Evolutionary conservation across 23 red algal species (phyloP), one percentile per base, ranked within the genome.

Genomic region (Chondrus crispus): DNA sequence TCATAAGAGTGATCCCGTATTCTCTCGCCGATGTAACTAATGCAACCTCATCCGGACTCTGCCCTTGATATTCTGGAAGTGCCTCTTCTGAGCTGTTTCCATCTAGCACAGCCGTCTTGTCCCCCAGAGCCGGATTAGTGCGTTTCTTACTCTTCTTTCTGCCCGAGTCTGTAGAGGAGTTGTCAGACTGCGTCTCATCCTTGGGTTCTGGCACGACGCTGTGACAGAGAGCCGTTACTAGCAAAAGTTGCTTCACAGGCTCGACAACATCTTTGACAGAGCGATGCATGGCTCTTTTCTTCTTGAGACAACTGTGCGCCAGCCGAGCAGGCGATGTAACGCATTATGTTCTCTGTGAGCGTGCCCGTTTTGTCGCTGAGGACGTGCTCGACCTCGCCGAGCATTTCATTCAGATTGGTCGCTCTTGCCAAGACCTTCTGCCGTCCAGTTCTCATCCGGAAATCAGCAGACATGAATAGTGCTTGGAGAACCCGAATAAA

Each of bases 331-430:
- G 92, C 88, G 30, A 95, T 91, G 45, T 93, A 98, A 12, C 93
- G 63, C 96, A 98, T 98, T 52, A 83, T 84, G 62, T 98, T 98
- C 57, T 95, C 93, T 2, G 96, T 98, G 29, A 98, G 80, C 7
- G 96, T 98, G 3, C 96, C 96, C 10, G 96, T 98, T 60, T 98
- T 98, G 72, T 98, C 96, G 29, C 87, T 92, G 35, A 94, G 85
- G 32, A 98, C 72, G 80, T 92, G 82, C 46, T 98, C 74, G 71
- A 98, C 71, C 35, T 90, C 81, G 26, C 91, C 96, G 7, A 98
- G 82, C 42, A 81, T 92, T 46, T 98, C 96, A 80, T 95, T 98
- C 18, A 98, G 66, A 74, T 94, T 95, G n/a, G 97, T 93, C 36
- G 94, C 90, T 47, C 80, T 89, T 1, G 96, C 86, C 3, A 60